phyloP scores from a whole-genome alignment of 768 basidiomycete species.

The Pleurotus tuoliensis region DNA sequence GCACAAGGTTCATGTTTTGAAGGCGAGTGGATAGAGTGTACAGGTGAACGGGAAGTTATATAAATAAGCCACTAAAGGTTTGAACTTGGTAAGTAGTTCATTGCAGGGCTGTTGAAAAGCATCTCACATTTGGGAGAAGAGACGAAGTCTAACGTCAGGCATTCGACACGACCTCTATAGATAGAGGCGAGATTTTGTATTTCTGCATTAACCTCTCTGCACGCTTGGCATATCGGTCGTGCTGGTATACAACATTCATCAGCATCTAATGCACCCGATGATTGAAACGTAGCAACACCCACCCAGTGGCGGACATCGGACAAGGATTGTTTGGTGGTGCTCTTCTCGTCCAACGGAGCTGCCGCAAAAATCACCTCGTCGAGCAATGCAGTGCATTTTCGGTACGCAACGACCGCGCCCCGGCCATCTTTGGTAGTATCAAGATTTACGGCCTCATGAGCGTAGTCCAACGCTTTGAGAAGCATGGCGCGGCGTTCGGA shows the following conservation, averaged over 20 bases:
- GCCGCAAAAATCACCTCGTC: slow-evolving; percentile 1
- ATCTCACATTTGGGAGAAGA: too few relatives aligned
- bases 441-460: slow-evolving; percentile 4
- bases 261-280: too few relatives aligned
- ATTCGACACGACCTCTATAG: background rate
- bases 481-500: slow-evolving; percentile 3
- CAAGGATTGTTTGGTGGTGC: slow-evolving; percentile 2
- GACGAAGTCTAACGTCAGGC: too few relatives aligned
- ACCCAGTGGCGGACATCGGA: slow-evolving; percentile 2
- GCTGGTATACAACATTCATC: background rate
- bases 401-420: slow-evolving; percentile 1
- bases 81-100: too few relatives aligned
- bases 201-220: background rate
- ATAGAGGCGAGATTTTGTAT: slow-evolving; percentile 1
- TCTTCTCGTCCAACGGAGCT: background rate
- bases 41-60: too few relatives aligned
- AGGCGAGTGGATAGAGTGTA: too few relatives aligned
- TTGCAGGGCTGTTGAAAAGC: too few relatives aligned
- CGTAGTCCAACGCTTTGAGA: background rate
- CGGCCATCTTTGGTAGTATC: slow-evolving; percentile 1
- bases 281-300: background rate
- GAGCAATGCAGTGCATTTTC: background rate
- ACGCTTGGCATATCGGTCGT: slow-evolving; percentile 1
- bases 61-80: too few relatives aligned
- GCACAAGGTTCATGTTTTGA: too few relatives aligned